phyloP scores from a whole-genome alignment of 352 stramenopile genomes.

The Phytophthora fragariaefolia region DNA sequence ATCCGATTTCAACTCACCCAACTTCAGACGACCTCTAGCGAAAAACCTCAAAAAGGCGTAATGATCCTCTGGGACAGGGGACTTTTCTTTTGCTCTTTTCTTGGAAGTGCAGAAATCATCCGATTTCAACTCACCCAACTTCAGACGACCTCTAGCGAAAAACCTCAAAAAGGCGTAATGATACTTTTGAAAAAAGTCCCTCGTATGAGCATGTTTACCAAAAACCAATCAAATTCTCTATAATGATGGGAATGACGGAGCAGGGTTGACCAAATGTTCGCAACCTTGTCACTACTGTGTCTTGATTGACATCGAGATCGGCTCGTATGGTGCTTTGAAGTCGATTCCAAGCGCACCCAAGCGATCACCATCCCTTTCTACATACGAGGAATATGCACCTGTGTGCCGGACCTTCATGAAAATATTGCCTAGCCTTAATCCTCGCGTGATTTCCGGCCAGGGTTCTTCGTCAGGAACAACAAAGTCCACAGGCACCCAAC shows the following conservation, averaged over 20 bases:
- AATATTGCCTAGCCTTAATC: constrained; percentile 52
- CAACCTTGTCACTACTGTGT: neutral
- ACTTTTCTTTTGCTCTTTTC: too few relatives aligned
- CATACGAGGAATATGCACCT: constrained; percentile 49
- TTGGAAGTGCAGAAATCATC: too few relatives aligned
- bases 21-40: too few relatives aligned
- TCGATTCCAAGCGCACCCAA: constrained; percentile 56
- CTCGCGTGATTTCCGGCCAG: constrained; percentile 48
- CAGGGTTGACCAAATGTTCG: neutral
- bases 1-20: too few relatives aligned
- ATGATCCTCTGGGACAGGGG: too few relatives aligned
- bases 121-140: too few relatives aligned
- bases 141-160: too few relatives aligned
- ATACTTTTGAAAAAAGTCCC: too few relatives aligned
- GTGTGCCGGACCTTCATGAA: constrained; percentile 60
- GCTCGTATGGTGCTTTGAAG: constrained; percentile 19
- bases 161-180: too few relatives aligned
- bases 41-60: too few relatives aligned
- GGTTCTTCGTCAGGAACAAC: constrained; percentile 39
- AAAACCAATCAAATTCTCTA: too few relatives aligned
- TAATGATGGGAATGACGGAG: neutral
- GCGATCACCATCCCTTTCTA: constrained; percentile 50
- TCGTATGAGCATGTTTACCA: too few relatives aligned
- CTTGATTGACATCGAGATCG: neutral
- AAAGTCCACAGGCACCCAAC: constrained; percentile 44